phyloP scores from a whole-genome alignment of 768 basidiomycete species.

The Lanmaoa rubissima region DNA sequence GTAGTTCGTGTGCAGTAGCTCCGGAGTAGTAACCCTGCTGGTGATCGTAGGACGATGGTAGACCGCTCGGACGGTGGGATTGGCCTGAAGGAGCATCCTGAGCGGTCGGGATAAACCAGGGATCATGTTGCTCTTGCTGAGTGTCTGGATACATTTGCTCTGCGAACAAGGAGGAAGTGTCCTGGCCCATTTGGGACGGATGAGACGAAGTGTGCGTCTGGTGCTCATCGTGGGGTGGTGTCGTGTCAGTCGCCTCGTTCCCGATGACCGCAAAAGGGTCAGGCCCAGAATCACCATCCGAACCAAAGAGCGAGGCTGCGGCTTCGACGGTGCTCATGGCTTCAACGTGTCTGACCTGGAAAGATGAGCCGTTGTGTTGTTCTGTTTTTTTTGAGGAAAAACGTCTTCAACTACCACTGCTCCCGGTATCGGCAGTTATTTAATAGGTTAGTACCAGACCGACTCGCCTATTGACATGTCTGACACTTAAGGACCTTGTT shows the following conservation, averaged over 20 bases:
- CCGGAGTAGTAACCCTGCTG: conserved; percentile 35
- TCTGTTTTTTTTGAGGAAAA: conserved; percentile 12
- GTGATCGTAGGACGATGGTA: conserved; percentile 23
- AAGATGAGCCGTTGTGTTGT: conserved; percentile 8
- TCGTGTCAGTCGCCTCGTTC: conserved; percentile 33
- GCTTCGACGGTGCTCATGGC: conserved; percentile 69
- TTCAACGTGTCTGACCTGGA: conserved; percentile 30
- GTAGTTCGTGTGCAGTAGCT: conserved; percentile 26
- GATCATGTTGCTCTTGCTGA: conserved; percentile 24
- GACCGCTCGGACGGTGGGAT: conserved; percentile 12
- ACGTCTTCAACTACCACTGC: background rate
- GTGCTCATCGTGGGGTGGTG: conserved; percentile 26
- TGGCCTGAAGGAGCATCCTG: conserved; percentile 15
- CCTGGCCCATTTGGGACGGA: conserved; percentile 33
- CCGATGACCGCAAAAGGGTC: conserved; percentile 68
- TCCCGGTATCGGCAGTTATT: background rate
- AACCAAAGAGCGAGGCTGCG: conserved; percentile 78
- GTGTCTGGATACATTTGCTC: conserved; percentile 30
- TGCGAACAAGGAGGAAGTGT: conserved; percentile 41
- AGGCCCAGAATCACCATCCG: conserved; percentile 51
- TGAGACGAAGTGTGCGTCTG: conserved; percentile 22
- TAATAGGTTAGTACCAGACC: too few species aligned
- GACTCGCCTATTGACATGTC: background rate
- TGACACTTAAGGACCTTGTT: conserved; percentile 14
- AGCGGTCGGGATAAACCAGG: conserved; percentile 27